These are phyloP conservation scores for Xanthoconium stramineum DNA, from an alignment of 768 basidiomycete genomes.

Conservation along the genomic window DNA sequence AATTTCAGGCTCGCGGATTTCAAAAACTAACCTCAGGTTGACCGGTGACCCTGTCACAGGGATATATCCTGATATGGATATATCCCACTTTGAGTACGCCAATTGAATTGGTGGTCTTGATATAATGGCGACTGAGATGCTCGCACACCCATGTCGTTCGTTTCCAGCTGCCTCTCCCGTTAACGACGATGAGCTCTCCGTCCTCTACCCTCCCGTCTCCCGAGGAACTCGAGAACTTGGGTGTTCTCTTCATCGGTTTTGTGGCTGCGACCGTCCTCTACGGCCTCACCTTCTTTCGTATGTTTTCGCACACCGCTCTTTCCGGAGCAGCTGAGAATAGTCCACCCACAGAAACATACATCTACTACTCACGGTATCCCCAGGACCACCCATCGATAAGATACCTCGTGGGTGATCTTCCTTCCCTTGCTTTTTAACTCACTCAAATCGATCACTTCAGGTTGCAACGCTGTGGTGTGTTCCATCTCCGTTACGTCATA, in stretches of 20 bases:
- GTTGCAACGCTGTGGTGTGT: conserved; percentile 22
- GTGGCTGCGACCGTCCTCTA: conserved; percentile 26
- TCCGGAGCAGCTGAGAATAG: neutral
- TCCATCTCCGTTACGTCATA: neutral
- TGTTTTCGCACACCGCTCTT: neutral
- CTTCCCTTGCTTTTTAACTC: neutral
- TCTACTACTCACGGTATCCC: conserved; percentile 29
- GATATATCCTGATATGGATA: conserved; percentile 2
- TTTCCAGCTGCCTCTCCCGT: neutral
- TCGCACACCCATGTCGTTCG: neutral
- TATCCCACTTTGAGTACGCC: neutral
- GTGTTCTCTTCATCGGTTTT: conserved; percentile 28
- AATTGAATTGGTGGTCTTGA: conserved; percentile 1
- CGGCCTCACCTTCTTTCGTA: conserved; percentile 35
- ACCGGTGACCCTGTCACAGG: neutral
- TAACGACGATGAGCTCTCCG: conserved; percentile 16
- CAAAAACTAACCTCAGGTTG: neutral
- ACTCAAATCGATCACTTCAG: conserved; percentile 6
- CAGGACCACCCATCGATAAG: conserved; percentile 17
- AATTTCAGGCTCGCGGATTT: neutral
- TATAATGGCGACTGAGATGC: conserved; percentile 4
- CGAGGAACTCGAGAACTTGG: conserved; percentile 25
- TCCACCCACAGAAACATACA: conserved; percentile 22
- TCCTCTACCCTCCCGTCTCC: conserved; percentile 9
- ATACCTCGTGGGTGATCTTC: conserved; percentile 16